Base-by-base conservation (phyloP, 176 grass and related monocot species). In the Aegilops sharonensis region DNA sequence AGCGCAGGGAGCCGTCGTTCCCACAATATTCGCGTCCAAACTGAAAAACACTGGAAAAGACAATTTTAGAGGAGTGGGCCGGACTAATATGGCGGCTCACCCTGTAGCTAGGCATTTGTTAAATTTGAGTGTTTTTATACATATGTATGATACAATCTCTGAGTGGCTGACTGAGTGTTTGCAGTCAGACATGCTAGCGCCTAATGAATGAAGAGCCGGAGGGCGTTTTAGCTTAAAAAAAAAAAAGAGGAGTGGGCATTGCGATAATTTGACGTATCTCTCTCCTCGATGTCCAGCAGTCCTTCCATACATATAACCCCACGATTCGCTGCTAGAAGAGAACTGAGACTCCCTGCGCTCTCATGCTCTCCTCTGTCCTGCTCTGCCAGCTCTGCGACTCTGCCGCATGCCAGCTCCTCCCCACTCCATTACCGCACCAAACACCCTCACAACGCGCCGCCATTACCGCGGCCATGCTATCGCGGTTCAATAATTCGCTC, bases 401-500 rank as follows among this genome's bases (percentile, higher is more conserved):
- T 59, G 54, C 54, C 52, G 50, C 78, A 72, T 80, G 76, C 35
- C 82, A 84, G 1, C 81, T 78, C 73, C 71, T 67, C 34, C 68
- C 34, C 56, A 66, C 11, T 14, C 18, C 47, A 17, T 21, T 65
- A 32, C 75, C 56, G 23, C 45, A 29, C 25, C 24, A 45, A 78
- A 52, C 66, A 20, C 2, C 5, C 31, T 54, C 72, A 13, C 70
- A 10, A 61, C 29, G 11, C 42, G 54, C 30, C 64, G 54, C 73
- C 59, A 27, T 36, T 23, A 27, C 62, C 34, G 64, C 14, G 48
- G 29, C 70, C 72, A 96, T 96, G 97, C 92, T 94, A 5, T 91
- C 92, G 31, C 90, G 85, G 86, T 88, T 91, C 18, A 85, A 79
- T 64, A 89, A 77, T 75, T 61, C 87, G 37, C 83, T 92, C 50